phyloP scores from a whole-genome alignment of 768 basidiomycete genomes.

The Lactarius pseudohatsudake region DNA sequence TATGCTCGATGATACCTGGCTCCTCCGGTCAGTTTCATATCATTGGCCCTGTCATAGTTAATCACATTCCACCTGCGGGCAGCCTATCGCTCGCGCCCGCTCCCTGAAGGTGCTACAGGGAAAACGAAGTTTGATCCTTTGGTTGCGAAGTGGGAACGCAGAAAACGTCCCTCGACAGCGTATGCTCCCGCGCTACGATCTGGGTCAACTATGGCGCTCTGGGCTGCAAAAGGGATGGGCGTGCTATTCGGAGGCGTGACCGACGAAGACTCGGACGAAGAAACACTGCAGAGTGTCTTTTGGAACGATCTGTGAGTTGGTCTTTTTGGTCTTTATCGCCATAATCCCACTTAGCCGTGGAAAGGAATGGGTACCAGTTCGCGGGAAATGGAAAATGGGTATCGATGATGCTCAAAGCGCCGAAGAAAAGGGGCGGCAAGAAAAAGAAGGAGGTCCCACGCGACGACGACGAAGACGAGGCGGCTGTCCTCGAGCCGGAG shows the following conservation, averaged over 20 bases:
- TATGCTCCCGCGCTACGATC: constrained; percentile 71
- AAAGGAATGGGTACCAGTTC: constrained; percentile 76
- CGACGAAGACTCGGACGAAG: constrained; percentile 84
- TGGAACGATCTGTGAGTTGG: constrained; percentile 77
- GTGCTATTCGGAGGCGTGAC: constrained; percentile 87
- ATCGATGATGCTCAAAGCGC: constrained; percentile 64
- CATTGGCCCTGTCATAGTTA: neutral
- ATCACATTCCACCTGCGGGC: neutral
- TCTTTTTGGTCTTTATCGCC: neutral
- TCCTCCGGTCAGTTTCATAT: constrained; percentile 57
- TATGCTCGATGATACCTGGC: constrained; percentile 91
- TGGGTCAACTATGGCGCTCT: constrained; percentile 86
- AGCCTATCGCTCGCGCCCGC: constrained; percentile 2
- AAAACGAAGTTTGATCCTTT: constrained; percentile 47
- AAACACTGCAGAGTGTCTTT: constrained; percentile 80
- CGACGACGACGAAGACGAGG: constrained; percentile 32
- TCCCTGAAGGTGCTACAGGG: constrained; percentile 33
- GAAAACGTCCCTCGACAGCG: constrained; percentile 68
- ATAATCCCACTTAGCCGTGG: neutral
- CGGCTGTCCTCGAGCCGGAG: constrained; percentile 43
- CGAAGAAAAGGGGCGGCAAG: constrained; percentile 52
- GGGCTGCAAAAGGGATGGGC: constrained; percentile 66
- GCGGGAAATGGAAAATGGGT: constrained; percentile 76
- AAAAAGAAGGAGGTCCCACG: constrained; percentile 36
- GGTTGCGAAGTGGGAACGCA: constrained; percentile 79